Evolutionary conservation across 805 yeast genomes (phyloP).

Genomic region (Hermanozyma aechmeae): DNA sequence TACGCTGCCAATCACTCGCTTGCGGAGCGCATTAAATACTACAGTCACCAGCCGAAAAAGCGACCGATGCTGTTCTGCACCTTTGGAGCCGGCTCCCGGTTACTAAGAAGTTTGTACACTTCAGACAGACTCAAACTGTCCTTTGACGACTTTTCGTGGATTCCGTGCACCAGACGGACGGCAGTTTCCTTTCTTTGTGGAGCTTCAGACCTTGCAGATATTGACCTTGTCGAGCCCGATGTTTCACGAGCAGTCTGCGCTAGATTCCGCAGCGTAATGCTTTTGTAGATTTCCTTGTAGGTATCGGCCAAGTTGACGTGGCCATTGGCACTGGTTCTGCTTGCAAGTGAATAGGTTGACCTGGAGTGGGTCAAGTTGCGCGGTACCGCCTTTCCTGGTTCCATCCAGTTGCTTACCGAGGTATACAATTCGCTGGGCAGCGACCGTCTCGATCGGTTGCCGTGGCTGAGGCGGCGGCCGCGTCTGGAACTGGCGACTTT

Average conservation of each 20-base stretch:
- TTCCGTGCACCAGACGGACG: no score
- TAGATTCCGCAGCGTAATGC: slow-evolving; percentile 26
- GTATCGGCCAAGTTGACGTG: slow-evolving; percentile 22
- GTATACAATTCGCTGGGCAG: slow-evolving; percentile 32
- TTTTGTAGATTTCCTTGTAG: slow-evolving; percentile 25
- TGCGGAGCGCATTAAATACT: neutral
- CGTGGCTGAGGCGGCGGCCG: slow-evolving; percentile 10
- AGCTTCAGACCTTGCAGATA: no score
- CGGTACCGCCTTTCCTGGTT: slow-evolving; percentile 19
- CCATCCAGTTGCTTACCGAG: slow-evolving; percentile 46
- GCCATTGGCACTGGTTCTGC: slow-evolving; percentile 1
- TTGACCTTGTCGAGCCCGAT: no score
- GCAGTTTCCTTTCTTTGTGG: no score
- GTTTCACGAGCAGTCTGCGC: slow-evolving; percentile 9
- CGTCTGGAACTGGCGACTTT: slow-evolving; percentile 25
- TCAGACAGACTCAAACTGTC: no score
- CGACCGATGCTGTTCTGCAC: slow-evolving; percentile 5
- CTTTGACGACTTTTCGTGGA: no score
- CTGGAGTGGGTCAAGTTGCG: slow-evolving; percentile 5
- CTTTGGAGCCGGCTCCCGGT: slow-evolving; percentile 4
- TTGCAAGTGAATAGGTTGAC: slow-evolving; percentile 8
- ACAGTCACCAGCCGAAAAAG: slow-evolving; percentile 1
- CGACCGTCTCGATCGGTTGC: slow-evolving; percentile 23
- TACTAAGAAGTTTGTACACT: slow-evolving; percentile 11
- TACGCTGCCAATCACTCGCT: slow-evolving; percentile 1